phyloP scores from a whole-genome alignment of 2,329 filamentous ascomycete species.

The Plectosphaerella sp. region DNA sequence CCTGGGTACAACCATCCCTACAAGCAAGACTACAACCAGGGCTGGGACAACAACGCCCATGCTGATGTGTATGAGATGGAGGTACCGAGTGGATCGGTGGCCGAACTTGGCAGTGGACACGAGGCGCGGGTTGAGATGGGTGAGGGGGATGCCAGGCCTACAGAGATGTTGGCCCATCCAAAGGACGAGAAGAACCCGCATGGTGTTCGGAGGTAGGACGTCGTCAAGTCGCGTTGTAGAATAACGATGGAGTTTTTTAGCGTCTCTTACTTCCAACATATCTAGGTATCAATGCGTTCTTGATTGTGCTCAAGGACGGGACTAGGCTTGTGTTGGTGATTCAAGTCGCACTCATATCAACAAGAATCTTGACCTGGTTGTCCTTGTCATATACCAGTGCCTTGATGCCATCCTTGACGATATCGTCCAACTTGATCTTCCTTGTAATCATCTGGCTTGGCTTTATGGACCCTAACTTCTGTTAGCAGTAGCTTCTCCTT shows the following conservation, averaged over 20 bases:
- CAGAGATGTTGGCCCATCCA: background rate
- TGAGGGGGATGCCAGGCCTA: background rate
- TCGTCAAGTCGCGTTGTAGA: too few relatives aligned
- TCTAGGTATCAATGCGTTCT: too few relatives aligned
- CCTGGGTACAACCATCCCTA: too few relatives aligned
- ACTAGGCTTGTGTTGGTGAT: too few relatives aligned
- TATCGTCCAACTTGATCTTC: conserved; percentile 42
- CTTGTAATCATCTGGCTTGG: conserved; percentile 50
- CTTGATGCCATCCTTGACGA: conserved; percentile 47
- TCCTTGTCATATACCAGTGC: conserved; percentile 49
- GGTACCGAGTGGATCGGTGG: background rate
- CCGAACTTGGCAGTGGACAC: background rate
- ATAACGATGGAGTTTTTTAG: too few relatives aligned
- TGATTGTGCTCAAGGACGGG: too few relatives aligned
- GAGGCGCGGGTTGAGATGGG: background rate
- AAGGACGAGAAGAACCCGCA: background rate
- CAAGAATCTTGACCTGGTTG: conserved; percentile 51
- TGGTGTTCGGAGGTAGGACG: background rate
- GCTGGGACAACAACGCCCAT: background rate
- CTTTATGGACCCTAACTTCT: conserved; percentile 23
- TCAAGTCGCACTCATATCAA: conserved; percentile 18
- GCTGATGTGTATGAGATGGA: background rate
- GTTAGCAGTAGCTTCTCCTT: background rate
- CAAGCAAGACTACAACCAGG: too few relatives aligned
- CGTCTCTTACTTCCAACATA: too few relatives aligned